Percentiles rank a stretch among this genome's conserved stretches.
These are phyloP conservation scores for Nyssa sinensis DNA, from an alignment of 148 eudicot species.

Conservation along the genomic window DNA sequence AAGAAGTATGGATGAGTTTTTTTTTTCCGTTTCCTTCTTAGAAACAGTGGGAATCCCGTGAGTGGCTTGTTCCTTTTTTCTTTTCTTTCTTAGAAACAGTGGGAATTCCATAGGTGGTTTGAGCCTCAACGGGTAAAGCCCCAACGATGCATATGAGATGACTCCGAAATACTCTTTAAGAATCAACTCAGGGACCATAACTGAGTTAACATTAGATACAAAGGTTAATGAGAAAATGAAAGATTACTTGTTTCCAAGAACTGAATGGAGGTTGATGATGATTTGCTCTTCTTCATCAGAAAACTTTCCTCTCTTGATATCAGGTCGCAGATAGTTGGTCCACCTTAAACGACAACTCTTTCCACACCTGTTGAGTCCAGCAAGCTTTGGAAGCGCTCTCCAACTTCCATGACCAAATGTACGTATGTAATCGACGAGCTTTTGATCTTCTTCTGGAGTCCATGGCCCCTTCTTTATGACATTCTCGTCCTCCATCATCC, in stretches of 20 bases:
- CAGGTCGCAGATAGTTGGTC: constrained; percentile 65
- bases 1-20: too few species aligned
- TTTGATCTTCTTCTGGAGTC: constrained; percentile 61
- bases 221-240: too few species aligned
- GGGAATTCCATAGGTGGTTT: too few species aligned
- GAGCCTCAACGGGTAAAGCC: too few species aligned
- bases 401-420: constrained; percentile 59
- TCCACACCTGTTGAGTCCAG: constrained; percentile 59
- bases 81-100: too few species aligned
- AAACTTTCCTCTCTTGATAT: constrained; percentile 61
- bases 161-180: too few species aligned
- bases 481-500: constrained; percentile 46
- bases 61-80: too few species aligned
- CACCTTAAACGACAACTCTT: constrained; percentile 63
- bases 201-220: too few species aligned
- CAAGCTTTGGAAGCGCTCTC: constrained; percentile 61
- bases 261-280: constrained; percentile 57
- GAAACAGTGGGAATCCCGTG: too few species aligned
- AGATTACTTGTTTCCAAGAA: constrained; percentile 64
- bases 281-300: constrained; percentile 52
- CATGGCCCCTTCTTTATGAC: constrained; percentile 67
- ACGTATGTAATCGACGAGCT: constrained; percentile 41
- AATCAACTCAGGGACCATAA: too few species aligned
- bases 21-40: too few species aligned
- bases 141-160: too few species aligned